Evolutionary conservation across 805 yeast species (phyloP), one percentile per base, ranked within the genome.

Genomic region (Saccharomycopsis malanga): DNA sequence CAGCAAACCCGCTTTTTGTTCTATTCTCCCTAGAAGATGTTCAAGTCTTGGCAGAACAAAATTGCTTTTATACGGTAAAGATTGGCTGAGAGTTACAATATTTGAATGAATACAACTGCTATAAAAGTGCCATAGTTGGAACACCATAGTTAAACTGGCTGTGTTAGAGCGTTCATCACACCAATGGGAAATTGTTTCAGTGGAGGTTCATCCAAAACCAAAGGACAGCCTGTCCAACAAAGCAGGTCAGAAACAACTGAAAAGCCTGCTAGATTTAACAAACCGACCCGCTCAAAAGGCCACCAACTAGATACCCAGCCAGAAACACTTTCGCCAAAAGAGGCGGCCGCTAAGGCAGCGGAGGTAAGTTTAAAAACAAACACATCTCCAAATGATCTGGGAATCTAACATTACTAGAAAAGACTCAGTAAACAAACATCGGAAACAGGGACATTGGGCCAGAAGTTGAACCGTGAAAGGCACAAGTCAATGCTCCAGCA

Each of bases 311-410:
- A 12, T 12, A 39, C 10, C 34, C 15, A 7, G 12, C 12, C 7
- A 25, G 35, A 17, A 23, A 17, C 22, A 22, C 18, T 24, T 9
- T 39, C 39, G 24, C 46, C 54, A 10, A 39, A 36, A 30, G 45
- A 32, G 25, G 54, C 54, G 4, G 48, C 54, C 2, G 54, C 54
- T 7, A 44, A 39, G 34, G 54, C 54, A 17, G 54, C 54, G 5
- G 50, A 50, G 43, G 50, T 41, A 21, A 29, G 53, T 42, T 18
- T 40, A 27, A 10, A 15, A 20, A 7, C 12, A 14, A 18, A 21
- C 10, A 36, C 12, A 4, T 18, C 12, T 7, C 7, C 7, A 34
- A 15, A 7, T 14, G 15, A n/a, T 34, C 12, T 18, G 9, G 37
- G 18, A 7, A 34, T 10, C 9, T n/a, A 9, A n/a, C 36, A 5